These are phyloP conservation scores for Abortiporus biennis DNA, from an alignment of 1,284 basidiomycete species.

Conservation along the genomic window DNA sequence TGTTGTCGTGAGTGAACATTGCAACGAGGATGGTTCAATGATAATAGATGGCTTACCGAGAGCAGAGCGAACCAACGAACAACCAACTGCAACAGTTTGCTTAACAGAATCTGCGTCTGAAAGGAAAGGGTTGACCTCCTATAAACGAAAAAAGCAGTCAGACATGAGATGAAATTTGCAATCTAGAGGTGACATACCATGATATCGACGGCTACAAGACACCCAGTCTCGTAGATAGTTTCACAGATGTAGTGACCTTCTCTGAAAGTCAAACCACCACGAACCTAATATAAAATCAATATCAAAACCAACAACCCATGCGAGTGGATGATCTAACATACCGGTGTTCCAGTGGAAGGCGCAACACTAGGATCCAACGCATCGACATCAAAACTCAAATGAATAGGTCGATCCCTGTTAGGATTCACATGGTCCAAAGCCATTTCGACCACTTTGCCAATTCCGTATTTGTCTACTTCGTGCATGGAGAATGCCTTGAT, in stretches of 20 bases:
- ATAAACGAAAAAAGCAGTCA: slow-evolving; percentile 9
- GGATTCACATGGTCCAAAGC: slow-evolving; percentile 94
- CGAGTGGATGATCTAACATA: slow-evolving; percentile 25
- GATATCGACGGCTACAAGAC: slow-evolving; percentile 86
- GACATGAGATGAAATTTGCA: too few species aligned
- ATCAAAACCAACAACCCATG: neutral
- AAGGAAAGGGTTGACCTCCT: slow-evolving; percentile 97
- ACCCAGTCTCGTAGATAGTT: slow-evolving; percentile 88
- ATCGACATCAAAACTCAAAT: slow-evolving; percentile 97
- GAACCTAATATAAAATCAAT: slow-evolving; percentile 45
- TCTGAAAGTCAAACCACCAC: slow-evolving; percentile 94
- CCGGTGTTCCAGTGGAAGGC: slow-evolving; percentile 92
- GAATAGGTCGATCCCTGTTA: slow-evolving; percentile 77
- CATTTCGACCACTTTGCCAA: slow-evolving; percentile 93
- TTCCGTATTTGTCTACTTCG: slow-evolving; percentile 95
- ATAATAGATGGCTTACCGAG: slow-evolving; percentile 54
- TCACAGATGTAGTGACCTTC: slow-evolving; percentile 99
- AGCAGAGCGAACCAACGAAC: slow-evolving; percentile 87
- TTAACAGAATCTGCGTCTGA: slow-evolving; percentile 66
- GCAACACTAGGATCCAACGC: slow-evolving; percentile 92
- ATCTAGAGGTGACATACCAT: slow-evolving; percentile 52
- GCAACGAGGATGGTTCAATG: neutral
- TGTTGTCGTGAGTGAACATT: too few species aligned
- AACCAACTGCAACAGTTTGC: slow-evolving; percentile 92
- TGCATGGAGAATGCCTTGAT: slow-evolving; percentile 99